These are phyloP conservation scores for Aspergillus sojae DNA, from an alignment of 2,329 filamentous ascomycete species.

Conservation along the genomic window DNA sequence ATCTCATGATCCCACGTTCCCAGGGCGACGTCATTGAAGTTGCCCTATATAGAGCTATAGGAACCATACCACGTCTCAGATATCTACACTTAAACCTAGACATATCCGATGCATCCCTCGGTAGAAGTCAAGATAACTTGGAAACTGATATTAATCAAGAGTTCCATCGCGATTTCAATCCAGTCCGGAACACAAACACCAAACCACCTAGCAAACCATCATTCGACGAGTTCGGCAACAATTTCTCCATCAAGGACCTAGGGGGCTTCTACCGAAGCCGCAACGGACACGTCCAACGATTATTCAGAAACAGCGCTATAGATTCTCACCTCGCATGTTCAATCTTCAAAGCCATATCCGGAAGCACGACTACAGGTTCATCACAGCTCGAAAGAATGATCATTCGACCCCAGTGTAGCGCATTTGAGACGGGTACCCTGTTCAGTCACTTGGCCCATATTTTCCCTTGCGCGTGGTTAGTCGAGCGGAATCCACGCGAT, in stretches of 20 bases:
- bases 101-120: not conserved
- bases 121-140: not conserved
- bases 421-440: not conserved
- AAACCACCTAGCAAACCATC: not conserved
- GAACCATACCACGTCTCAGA: not conserved
- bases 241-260: not conserved
- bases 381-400: not conserved
- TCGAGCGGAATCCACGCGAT: not conserved
- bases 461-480: not conserved
- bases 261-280: not conserved
- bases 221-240: not conserved
- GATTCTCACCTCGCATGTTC: not conserved
- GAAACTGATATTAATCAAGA: not conserved
- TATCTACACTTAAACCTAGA: not conserved
- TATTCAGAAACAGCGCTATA: not conserved
- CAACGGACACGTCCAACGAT: not conserved
- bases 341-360: not conserved
- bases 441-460: not conserved
- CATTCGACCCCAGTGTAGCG: not conserved
- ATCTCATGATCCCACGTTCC: not conserved
- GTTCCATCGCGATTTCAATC: not conserved
- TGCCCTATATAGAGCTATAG: not conserved
- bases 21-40: not conserved
- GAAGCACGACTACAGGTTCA: not conserved
- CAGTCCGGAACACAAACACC: rapidly evolving